phyloP scores from a whole-genome alignment of 2,329 filamentous ascomycete genomes.

The Penicillium sclerotiorum region DNA sequence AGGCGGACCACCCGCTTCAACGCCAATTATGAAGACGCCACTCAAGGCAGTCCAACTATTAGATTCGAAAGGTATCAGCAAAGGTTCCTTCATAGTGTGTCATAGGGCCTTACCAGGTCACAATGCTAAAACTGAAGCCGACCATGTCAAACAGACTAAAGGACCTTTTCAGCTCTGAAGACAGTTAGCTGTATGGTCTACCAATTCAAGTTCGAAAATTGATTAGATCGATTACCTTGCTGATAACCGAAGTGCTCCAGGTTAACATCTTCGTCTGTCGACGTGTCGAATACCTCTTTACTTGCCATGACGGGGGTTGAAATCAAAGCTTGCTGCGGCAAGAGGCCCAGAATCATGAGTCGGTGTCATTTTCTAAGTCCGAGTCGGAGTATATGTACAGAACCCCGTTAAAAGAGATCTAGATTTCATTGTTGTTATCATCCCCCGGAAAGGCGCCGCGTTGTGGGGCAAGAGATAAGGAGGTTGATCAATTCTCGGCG shows the following conservation, averaged over 20 bases:
- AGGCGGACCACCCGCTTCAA: slow-evolving; percentile 56
- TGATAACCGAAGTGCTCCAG: slow-evolving; percentile 36
- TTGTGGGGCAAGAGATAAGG: too few relatives aligned
- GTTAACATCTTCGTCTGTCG: slow-evolving; percentile 27
- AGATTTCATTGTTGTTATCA: too few relatives aligned
- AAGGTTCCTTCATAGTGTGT: not conserved
- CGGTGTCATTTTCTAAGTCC: too few relatives aligned
- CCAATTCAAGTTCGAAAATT: not conserved
- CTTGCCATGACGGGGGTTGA: not conserved
- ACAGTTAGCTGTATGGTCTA: not conserved
- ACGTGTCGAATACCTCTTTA: slow-evolving; percentile 13
- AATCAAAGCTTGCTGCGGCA: too few relatives aligned
- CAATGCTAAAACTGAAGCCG: slow-evolving; percentile 59
- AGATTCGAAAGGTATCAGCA: not conserved
- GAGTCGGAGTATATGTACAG: too few relatives aligned
- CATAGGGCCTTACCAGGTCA: slow-evolving; percentile 45
- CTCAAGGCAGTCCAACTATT: slow-evolving; percentile 55
- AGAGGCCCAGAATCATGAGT: too few relatives aligned
- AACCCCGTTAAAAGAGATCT: too few relatives aligned
- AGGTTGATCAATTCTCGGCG: too few relatives aligned
- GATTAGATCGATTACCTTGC: slow-evolving; percentile 24
- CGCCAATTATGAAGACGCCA: slow-evolving; percentile 57
- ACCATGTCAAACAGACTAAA: slow-evolving; percentile 59
- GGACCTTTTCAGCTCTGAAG: slow-evolving; percentile 55
- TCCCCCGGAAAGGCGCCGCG: too few relatives aligned